These are phyloP conservation scores for Scheffersomyces titani DNA, from an alignment of 1,139 yeast species.

Conservation along the genomic window DNA sequence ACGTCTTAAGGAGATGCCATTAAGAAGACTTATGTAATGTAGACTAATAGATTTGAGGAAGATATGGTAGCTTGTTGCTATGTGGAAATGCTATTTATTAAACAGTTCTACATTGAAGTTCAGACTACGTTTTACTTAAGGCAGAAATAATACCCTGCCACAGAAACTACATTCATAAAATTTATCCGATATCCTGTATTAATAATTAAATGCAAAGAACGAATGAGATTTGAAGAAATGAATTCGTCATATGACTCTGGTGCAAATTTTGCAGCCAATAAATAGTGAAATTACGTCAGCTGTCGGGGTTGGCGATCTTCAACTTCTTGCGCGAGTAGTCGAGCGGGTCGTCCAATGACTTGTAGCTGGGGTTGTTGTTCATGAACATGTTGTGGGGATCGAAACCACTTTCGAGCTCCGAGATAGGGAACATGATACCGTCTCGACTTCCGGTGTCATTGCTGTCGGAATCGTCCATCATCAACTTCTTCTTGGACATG, in stretches of 20 bases:
- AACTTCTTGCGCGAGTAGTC: conserved; percentile 74
- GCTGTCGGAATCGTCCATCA: conserved; percentile 6
- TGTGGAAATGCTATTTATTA: no score
- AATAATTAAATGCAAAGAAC: neutral
- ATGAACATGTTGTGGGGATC: conserved; percentile 68
- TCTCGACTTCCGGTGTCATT: conserved; percentile 2
- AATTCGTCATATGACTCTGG: neutral
- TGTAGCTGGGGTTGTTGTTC: conserved; percentile 56
- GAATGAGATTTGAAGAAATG: conserved; percentile 2
- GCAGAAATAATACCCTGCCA: no score
- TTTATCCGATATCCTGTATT: no score
- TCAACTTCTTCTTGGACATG: conserved; percentile 33
- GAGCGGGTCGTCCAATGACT: conserved; percentile 69
- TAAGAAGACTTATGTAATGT: no score
- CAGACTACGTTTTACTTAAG: no score
- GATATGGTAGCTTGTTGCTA: no score
- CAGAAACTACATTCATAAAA: neutral
- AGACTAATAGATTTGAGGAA: no score
- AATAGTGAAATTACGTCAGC: neutral
- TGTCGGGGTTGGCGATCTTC: conserved; percentile 66
- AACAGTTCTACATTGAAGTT: no score
- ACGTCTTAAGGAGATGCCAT: no score
- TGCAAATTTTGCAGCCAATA: neutral
- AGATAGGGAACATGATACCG: conserved; percentile 36
- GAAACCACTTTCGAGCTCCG: conserved; percentile 66